Conservation (phyloP, 1,139 yeast genomes). For the Petasospora fabianii region DNA sequence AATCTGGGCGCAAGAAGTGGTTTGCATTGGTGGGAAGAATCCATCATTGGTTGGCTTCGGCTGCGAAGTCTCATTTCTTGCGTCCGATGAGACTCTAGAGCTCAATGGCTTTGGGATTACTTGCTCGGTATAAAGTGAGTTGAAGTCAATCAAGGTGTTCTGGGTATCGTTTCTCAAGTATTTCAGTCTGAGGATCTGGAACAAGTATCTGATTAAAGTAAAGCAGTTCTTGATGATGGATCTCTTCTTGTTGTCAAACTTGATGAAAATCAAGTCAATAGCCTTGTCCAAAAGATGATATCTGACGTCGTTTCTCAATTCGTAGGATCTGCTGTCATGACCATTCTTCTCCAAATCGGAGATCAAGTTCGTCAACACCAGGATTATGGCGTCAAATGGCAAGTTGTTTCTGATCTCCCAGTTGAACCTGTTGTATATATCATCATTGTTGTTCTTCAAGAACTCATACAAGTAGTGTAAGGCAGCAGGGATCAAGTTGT, state of each 20-base stretch:
- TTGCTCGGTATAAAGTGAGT: slow-evolving; percentile 24
- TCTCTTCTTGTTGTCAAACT: slow-evolving; percentile 30
- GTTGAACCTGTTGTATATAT: slow-evolving; percentile 38
- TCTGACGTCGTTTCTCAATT: slow-evolving; percentile 29
- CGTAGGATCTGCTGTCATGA: slow-evolving; percentile 21
- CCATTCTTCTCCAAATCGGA: slow-evolving; percentile 49
- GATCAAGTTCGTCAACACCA: slow-evolving; percentile 48
- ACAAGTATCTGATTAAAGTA: slow-evolving; percentile 29
- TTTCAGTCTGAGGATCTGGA: slow-evolving; percentile 28
- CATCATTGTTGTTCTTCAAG: slow-evolving; percentile 30
- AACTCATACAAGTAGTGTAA: slow-evolving; percentile 55
- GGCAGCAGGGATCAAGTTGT: slow-evolving; percentile 54
- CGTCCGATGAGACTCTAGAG: slow-evolving; percentile 8
- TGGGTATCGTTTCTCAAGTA: slow-evolving; percentile 22
- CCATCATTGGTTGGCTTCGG: slow-evolving; percentile 4
- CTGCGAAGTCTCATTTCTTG: slow-evolving; percentile 3
- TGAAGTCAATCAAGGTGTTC: slow-evolving; percentile 21
- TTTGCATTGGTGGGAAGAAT: slow-evolving; percentile 15
- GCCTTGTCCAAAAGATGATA: slow-evolving; percentile 29
- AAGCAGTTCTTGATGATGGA: slow-evolving; percentile 31
- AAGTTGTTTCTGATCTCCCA: slow-evolving; percentile 59
- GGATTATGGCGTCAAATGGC: slow-evolving; percentile 57
- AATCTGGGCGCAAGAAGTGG: slow-evolving; percentile 33
- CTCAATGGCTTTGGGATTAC: slow-evolving; percentile 26
- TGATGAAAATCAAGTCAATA: slow-evolving; percentile 29